Evolutionary conservation across 768 basidiomycete species (phyloP).

Genomic region (Hygrocybe coccinea): DNA sequence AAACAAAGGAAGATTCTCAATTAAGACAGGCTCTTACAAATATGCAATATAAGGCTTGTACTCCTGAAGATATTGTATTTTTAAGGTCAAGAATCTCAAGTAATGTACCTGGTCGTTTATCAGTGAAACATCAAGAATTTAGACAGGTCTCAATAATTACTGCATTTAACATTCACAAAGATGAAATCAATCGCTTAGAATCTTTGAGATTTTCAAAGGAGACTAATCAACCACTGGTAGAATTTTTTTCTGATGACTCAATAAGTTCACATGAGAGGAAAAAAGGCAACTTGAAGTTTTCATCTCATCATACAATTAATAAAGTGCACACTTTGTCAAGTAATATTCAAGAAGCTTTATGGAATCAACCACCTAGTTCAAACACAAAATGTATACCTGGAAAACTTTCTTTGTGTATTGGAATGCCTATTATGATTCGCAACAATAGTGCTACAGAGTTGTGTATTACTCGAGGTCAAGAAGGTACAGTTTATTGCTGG

Average conservation of each 20-base stretch:
- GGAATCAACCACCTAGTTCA: constrained; percentile 6
- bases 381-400: constrained; percentile 17
- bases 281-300: too few relatives aligned
- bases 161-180: too few relatives aligned
- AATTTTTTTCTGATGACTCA: constrained; percentile 26
- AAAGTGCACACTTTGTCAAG: neutral
- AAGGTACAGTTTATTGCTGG: constrained; percentile 26
- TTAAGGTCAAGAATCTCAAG: constrained; percentile 24
- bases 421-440: too few relatives aligned
- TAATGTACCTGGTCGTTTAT: too few relatives aligned
- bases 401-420: too few relatives aligned
- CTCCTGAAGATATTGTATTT: constrained; percentile 32
- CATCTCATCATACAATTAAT: too few relatives aligned
- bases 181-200: constrained; percentile 34
- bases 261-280: neutral
- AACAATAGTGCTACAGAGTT: too few relatives aligned
- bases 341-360: constrained; percentile 1
- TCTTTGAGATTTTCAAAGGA: constrained; percentile 31
- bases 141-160: too few relatives aligned
- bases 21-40: too few relatives aligned
- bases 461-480: constrained; percentile 30
- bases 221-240: constrained; percentile 19
- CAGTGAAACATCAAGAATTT: too few relatives aligned
- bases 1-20: too few relatives aligned
- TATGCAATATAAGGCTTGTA: constrained; percentile 36